These are phyloP conservation scores for Schwanniomyces etchellsii DNA, from an alignment of 1,139 yeast species.

Conservation along the genomic window DNA sequence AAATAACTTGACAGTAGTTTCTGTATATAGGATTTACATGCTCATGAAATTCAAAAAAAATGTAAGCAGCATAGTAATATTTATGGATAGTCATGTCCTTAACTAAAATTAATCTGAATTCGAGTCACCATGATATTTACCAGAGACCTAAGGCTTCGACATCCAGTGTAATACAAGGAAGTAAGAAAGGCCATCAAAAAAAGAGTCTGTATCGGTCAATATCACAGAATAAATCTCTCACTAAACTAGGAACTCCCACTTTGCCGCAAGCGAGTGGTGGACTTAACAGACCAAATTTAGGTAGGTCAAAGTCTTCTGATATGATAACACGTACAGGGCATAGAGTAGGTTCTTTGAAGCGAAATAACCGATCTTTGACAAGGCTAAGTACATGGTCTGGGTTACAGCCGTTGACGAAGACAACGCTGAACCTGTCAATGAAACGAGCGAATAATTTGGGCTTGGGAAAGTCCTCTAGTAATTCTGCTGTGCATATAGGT, in stretches of 20 bases:
- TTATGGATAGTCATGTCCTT: no score
- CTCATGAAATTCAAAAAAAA: no score
- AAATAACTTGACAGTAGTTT: no score
- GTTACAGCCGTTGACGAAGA: slow-evolving; percentile 37
- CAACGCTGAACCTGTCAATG: slow-evolving; percentile 26
- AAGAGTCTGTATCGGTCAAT: slow-evolving; percentile 25
- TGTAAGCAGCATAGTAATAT: no score
- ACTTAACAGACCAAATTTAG: slow-evolving; percentile 26
- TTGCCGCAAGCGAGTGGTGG: slow-evolving; percentile 10
- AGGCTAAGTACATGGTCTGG: slow-evolving; percentile 26
- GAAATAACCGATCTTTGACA: slow-evolving; percentile 30
- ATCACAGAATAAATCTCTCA: slow-evolving; percentile 27
- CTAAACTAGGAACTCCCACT: slow-evolving; percentile 14
- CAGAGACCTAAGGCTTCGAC: slow-evolving; percentile 2
- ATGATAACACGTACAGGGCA: slow-evolving; percentile 24
- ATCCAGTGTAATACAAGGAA: background rate
- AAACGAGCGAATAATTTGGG: slow-evolving; percentile 29
- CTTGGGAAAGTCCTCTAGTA: slow-evolving; percentile 28
- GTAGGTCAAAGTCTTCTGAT: slow-evolving; percentile 40
- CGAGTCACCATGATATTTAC: slow-evolving; percentile 1
- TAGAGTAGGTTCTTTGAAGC: slow-evolving; percentile 20
- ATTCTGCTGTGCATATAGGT: slow-evolving; percentile 8
- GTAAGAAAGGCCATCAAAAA: slow-evolving; percentile 2
- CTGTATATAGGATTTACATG: no score
- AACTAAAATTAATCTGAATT: slow-evolving; percentile 3